These are phyloP conservation scores for Cochlearia excelsa DNA, from an alignment of 345 rosid species.

Conservation along the genomic window DNA sequence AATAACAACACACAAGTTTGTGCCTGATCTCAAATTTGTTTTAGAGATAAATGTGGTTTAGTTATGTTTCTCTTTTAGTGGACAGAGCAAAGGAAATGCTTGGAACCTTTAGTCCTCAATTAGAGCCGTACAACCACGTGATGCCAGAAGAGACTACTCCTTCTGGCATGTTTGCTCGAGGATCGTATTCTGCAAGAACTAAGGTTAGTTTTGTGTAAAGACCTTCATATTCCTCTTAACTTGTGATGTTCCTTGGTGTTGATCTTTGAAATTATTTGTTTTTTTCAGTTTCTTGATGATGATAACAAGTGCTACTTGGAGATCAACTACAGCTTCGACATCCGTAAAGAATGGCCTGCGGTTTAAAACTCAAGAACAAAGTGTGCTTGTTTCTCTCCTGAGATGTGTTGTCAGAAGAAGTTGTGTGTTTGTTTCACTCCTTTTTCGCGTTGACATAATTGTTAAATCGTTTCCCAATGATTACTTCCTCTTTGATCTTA, in stretches of 20 bases:
- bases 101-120: conserved; percentile 76
- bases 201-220: conserved; percentile 44
- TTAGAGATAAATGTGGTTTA: conserved; percentile 4
- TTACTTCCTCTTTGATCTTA: no score
- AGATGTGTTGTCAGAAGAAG: conserved; percentile 33
- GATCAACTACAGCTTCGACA: conserved; percentile 73
- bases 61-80: conserved; percentile 35
- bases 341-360: conserved; percentile 68
- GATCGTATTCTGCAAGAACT: conserved; percentile 69
- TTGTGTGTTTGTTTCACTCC: conserved; percentile 34
- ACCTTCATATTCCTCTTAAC: not conserved
- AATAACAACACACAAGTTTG: not conserved
- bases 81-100: conserved; percentile 68
- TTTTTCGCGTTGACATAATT: not conserved
- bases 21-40: not conserved
- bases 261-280: not conserved
- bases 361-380: conserved; percentile 24
- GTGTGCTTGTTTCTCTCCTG: conserved; percentile 3
- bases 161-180: conserved; percentile 70
- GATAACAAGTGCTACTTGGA: conserved; percentile 81
- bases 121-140: conserved; percentile 56
- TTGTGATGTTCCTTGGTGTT: not conserved
- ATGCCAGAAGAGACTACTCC: conserved; percentile 75
- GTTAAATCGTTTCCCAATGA: no score
- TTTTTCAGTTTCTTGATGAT: conserved; percentile 66